A percentile compares a stretch with the other conserved stretches of the same genome.
phyloP scores from a whole-genome alignment of 257 asterid genomes.

The Solanum boliviense region DNA sequence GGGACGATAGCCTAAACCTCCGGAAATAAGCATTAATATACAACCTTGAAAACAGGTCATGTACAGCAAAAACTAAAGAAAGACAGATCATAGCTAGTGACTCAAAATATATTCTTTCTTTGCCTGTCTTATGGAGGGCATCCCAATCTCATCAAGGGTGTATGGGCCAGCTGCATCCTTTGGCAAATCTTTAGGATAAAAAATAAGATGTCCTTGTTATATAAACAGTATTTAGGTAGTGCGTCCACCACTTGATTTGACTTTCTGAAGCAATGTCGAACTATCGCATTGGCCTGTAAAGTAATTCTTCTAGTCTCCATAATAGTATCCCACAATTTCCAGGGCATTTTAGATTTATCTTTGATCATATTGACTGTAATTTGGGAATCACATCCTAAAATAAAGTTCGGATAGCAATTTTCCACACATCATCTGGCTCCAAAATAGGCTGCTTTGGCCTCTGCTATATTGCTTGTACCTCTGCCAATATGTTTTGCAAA shows the following conservation, averaged over 20 bases:
- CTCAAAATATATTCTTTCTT: not conserved
- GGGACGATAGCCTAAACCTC: not conserved
- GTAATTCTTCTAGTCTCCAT: not conserved
- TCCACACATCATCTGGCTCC: not conserved
- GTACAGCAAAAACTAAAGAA: not conserved
- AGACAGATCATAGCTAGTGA: not conserved
- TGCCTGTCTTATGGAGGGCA: not conserved
- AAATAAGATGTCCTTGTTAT: not conserved
- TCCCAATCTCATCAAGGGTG: not conserved
- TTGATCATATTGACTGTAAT: not conserved
- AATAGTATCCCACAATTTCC: not conserved
- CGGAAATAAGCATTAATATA: not conserved
- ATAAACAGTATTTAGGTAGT: not conserved
- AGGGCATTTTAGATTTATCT: not conserved
- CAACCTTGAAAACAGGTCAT: not conserved
- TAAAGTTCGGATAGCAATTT: not conserved
- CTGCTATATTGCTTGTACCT: not conserved
- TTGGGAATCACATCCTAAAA: not conserved
- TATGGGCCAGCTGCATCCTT: not conserved
- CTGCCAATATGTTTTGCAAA: not conserved
- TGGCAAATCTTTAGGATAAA: not conserved
- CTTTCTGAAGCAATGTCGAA: not conserved
- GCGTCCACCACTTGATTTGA: not conserved
- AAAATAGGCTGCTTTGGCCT: not conserved
- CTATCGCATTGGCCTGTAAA: not conserved